Percentiles rank a stretch among this genome's conserved stretches.
phyloP scores from a whole-genome alignment of 176 grass and related monocot species.

The Lolium multiflorum region DNA sequence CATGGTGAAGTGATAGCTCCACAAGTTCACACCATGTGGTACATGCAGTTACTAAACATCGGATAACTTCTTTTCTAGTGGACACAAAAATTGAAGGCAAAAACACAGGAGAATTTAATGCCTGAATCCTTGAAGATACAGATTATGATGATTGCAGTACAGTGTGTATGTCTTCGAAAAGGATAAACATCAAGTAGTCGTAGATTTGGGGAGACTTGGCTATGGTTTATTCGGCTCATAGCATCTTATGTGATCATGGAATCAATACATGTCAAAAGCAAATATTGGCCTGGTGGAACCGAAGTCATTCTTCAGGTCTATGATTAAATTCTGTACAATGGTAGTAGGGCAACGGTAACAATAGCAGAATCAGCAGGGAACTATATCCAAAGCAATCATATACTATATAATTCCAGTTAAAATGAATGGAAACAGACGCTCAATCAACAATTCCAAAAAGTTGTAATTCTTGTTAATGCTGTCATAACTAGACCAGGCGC shows the following conservation, averaged over 20 bases:
- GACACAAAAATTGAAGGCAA: not conserved
- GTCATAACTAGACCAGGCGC: not conserved
- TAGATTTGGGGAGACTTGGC: not conserved
- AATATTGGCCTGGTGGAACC: slow-evolving; percentile 9
- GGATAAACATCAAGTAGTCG: not conserved
- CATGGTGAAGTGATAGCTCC: not conserved
- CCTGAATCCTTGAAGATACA: not conserved
- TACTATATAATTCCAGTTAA: not conserved
- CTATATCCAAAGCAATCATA: not conserved
- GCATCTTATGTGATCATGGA: not conserved
- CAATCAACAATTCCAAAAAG: not conserved
- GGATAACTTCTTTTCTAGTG: not conserved
- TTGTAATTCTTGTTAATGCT: not conserved
- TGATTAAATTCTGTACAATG: not conserved
- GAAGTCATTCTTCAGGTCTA: slow-evolving; percentile 5
- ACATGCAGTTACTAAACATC: not conserved
- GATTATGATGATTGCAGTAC: not conserved
- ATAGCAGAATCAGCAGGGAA: not conserved
- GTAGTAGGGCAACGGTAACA: not conserved
- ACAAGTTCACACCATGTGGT: not conserved
- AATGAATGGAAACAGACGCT: not conserved
- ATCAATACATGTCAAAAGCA: not conserved
- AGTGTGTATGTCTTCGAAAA: not conserved
- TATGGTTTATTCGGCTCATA: not conserved
- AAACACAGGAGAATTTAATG: not conserved